Evolutionary conservation across 2,329 filamentous ascomycete species (phyloP), one percentile per base, ranked within the genome.

Genomic region (Pseudocercospora musae): DNA sequence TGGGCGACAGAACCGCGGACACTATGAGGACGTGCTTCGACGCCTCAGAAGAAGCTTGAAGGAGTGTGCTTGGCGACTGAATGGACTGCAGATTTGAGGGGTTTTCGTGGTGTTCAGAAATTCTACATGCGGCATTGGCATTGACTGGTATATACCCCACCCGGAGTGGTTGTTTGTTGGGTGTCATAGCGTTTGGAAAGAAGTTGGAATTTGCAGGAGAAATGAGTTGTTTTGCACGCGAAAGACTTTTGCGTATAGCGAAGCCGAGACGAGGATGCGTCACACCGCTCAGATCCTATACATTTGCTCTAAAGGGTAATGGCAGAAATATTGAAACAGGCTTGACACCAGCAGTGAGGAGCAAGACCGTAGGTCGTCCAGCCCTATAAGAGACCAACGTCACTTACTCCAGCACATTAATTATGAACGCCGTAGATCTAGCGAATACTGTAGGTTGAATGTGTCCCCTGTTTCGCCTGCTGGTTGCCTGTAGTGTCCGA

Each of bases 31-130:
- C 31, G 37, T 48, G 21, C 23, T 64, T 23, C 48, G 58, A n/a
- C 15, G 40, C 3, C 54, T 68, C 11, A 54, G 62, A 18, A 63
- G 54, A 31, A 63, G 60, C 33, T 50, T 66, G 50, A 64, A 53
- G 37, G 55, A 58, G 31, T 59, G 60, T 52, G 56, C 52, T 21
- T 54, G 52, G 52, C 37, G 52, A n/a, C n/a, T 54, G 29, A 54
- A 54, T 10, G 10, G 52, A 23, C 23, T 54, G 31, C 52, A 20
- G 23, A 18, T 33, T 23, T 54, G 52, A 54, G 21, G 49, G 25
- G 25, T 10, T 23, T 52, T 11, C 48, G 4, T 25, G 48, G 48
- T 48, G 18, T 21, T 48, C 5, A 52, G 21, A 4, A 25, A n/a
- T 52, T 25, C 13, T 29, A 29, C 15, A 29, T 52, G 48, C 15